Evolutionary conservation across 106 monocot genomes (phyloP), one percentile per base, ranked within the genome.

Genomic region (Dioscorea zingiberensis): DNA sequence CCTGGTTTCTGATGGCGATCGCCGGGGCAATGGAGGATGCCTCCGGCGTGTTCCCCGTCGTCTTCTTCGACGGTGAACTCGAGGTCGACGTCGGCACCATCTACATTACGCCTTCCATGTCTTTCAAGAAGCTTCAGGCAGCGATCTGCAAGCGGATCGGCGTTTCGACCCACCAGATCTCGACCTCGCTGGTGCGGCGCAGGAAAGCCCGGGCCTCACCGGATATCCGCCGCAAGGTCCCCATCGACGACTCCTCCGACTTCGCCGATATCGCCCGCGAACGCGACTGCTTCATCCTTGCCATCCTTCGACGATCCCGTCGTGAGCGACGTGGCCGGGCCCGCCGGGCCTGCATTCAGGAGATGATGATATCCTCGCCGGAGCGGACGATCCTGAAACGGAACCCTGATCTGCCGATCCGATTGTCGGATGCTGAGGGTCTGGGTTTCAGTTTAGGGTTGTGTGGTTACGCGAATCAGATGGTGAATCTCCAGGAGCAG

Each of bases 241-340:
- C 77, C 44, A 73, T 85, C 67, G 77, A 81, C 55, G 81, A 76
- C 51, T 59, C 62, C 0, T 47, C 81, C 27, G 81, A 86, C 55
- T 63, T 86, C 48, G 26, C 56, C 47, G 73, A 73, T 25, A 24
- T 80, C 48, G 29, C 65, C 3, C 54, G 73, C 24, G 80, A 85
- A 66, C 30, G 68, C 9, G 77, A 85, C 44, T 80, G 80, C 62
- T 69, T 77, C 69, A 59, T 80, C 32, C 73, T 77, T 10, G 76
- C 61, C 13, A 56, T 63, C 13, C 71, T 71, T 9, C 56, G 64
- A 21, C 55, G 68, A 17, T 54, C 76, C 12, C 62, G 62, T 2
- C 62, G 76, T 18, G 47, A 69, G 11, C 32, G 58, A 45, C 13
- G 71, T 14, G 46, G 69, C 17, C 59, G 79, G n/a, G 23, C 45